Evolutionary conservation across 495 filamentous ascomycete species (phyloP).

Genomic region (Talaromyces adpressus): DNA sequence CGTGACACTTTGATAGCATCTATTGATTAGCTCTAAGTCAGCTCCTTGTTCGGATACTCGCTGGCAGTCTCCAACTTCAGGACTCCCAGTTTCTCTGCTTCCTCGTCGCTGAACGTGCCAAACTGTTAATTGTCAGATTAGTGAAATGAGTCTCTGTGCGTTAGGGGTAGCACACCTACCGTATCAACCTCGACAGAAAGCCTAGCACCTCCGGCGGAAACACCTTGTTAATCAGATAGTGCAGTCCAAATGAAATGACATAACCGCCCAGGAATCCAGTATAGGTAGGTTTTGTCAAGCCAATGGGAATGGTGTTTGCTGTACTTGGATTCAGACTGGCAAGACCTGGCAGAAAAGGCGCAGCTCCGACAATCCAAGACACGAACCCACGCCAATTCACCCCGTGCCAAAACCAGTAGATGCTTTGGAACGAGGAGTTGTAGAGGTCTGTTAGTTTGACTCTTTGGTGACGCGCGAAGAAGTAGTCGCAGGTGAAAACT

Average conservation of each 20-base stretch:
- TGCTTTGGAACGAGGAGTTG: background rate
- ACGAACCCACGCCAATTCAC: conserved; percentile 37
- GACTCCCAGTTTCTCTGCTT: background rate
- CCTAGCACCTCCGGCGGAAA: conserved; percentile 21
- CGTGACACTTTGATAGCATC: too few relatives aligned
- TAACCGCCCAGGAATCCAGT: conserved; percentile 32
- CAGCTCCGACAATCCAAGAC: conserved; percentile 31
- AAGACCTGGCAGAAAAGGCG: conserved; percentile 32
- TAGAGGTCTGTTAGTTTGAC: conserved; percentile 29
- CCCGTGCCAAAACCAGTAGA: conserved; percentile 17
- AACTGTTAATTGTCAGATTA: background rate
- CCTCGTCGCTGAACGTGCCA: background rate
- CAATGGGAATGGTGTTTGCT: conserved; percentile 1
- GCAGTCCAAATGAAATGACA: conserved; percentile 27
- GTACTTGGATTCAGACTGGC: conserved; percentile 14
- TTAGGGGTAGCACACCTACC: background rate
- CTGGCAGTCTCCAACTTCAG: too few relatives aligned
- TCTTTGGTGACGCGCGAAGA: conserved; percentile 23
- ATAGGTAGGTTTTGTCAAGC: conserved; percentile 26
- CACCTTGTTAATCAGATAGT: conserved; percentile 22
- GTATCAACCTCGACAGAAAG: background rate
- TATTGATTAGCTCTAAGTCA: too few relatives aligned
- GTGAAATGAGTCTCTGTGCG: too few relatives aligned
- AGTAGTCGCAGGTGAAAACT: conserved; percentile 29
- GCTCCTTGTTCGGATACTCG: too few relatives aligned